These are phyloP conservation scores for Leishmania tarentolae DNA, from an alignment of 208 protist genomes.

Conservation along the genomic window DNA sequence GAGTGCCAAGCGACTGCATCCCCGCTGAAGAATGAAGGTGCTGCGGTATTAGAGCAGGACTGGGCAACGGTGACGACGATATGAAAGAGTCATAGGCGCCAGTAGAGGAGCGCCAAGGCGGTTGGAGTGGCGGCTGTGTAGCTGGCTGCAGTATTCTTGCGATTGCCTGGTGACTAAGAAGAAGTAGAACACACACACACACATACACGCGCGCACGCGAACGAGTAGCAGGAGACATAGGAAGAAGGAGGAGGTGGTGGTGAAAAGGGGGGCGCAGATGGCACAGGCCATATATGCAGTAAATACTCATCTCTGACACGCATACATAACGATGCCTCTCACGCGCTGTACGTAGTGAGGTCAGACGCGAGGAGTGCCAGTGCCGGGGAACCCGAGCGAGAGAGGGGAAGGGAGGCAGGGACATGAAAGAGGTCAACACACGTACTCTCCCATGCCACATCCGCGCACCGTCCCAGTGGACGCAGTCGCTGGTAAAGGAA, in stretches of 20 bases:
- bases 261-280: not conserved
- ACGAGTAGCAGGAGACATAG: not conserved
- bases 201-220: not conserved
- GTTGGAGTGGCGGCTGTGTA: not conserved
- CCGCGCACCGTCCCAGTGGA: not conserved
- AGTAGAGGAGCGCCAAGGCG: not conserved
- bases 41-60: not conserved
- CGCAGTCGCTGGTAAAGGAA: not conserved
- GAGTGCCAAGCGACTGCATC: not conserved
- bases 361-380: not conserved
- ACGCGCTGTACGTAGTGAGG: not conserved
- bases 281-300: not conserved
- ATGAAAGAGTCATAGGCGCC: not conserved
- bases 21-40: not conserved
- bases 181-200: not conserved
- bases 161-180: conserved; percentile 1
- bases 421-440: not conserved
- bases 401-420: not conserved
- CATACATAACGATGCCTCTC: not conserved
- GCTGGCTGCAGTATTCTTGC: not conserved
- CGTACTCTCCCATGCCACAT: not conserved
- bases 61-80: not conserved
- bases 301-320: too few species aligned
- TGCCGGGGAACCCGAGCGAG: not conserved
- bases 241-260: not conserved